Conservation (phyloP, 345 rosid genomes). For the Isatis tinctoria region DNA sequence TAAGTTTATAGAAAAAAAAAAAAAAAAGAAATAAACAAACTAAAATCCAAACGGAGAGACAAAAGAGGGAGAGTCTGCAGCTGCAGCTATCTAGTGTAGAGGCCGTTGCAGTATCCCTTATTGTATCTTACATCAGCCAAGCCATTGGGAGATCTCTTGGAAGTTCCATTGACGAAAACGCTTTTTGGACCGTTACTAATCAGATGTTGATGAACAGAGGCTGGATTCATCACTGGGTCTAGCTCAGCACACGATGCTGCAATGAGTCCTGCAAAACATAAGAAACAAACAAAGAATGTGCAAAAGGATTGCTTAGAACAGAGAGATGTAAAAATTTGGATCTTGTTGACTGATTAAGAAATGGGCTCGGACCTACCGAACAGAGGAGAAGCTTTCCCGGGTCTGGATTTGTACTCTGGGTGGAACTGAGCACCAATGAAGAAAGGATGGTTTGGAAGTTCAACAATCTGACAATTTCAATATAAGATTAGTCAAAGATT, state of each 20-base stretch:
- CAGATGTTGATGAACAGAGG: conserved; percentile 28
- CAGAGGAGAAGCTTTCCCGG: conserved; percentile 83
- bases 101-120: conserved; percentile 51
- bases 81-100: conserved; percentile 45
- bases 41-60: too few relatives aligned
- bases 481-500: background rate
- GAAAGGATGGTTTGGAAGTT: conserved; percentile 63
- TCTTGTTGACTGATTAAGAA: background rate
- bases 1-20: too few relatives aligned
- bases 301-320: too few relatives aligned
- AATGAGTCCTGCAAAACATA: conserved; percentile 73
- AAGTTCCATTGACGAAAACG: conserved; percentile 42
- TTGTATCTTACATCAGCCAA: conserved; percentile 43
- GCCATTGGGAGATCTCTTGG: conserved; percentile 43
- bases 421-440: conserved; percentile 85
- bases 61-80: background rate
- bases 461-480: conserved; percentile 47
- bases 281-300: too few relatives aligned
- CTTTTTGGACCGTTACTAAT: conserved; percentile 32
- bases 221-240: conserved; percentile 41
- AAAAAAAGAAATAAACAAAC: background rate
- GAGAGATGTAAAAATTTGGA: background rate
- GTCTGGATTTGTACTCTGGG: conserved; percentile 94
- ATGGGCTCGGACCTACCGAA: conserved; percentile 63
- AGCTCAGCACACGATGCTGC: conserved; percentile 70